phyloP scores from a whole-genome alignment of 2,329 filamentous ascomycete genomes.

The Botrytis sinoallii region DNA sequence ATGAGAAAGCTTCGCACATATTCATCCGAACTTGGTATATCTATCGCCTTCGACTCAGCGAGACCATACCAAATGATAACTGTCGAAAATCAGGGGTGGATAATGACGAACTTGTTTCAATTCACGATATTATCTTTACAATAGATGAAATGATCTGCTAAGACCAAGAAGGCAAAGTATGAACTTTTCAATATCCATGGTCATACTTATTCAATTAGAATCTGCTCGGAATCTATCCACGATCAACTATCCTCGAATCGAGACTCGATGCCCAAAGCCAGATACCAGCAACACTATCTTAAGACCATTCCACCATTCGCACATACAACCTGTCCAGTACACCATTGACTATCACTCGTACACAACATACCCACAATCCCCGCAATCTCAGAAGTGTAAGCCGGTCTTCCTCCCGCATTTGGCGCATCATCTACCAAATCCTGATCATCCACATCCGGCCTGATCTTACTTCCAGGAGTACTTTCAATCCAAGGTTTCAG shows the following conservation, averaged over 20 bases:
- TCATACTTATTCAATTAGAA: neutral
- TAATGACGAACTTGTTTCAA: neutral
- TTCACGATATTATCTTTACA: neutral
- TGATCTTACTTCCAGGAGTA: conserved; percentile 61
- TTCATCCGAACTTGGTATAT: neutral
- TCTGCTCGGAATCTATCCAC: neutral
- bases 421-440: conserved; percentile 58
- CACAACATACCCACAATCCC: conserved; percentile 76
- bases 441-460: conserved; percentile 59
- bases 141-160: neutral
- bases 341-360: conserved; percentile 68
- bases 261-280: neutral
- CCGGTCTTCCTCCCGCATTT: conserved; percentile 56
- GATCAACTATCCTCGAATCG: neutral
- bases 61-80: neutral
- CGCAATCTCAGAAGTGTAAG: conserved; percentile 68
- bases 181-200: neutral
- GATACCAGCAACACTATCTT: neutral
- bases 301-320: conserved; percentile 76
- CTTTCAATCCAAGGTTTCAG: conserved; percentile 60
- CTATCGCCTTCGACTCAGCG: neutral
- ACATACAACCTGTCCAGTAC: conserved; percentile 75
- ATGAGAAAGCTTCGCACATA: neutral
- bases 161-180: neutral
- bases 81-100: neutral